phyloP scores from a whole-genome alignment of 163 green algal species.

The Volvox carteri region DNA sequence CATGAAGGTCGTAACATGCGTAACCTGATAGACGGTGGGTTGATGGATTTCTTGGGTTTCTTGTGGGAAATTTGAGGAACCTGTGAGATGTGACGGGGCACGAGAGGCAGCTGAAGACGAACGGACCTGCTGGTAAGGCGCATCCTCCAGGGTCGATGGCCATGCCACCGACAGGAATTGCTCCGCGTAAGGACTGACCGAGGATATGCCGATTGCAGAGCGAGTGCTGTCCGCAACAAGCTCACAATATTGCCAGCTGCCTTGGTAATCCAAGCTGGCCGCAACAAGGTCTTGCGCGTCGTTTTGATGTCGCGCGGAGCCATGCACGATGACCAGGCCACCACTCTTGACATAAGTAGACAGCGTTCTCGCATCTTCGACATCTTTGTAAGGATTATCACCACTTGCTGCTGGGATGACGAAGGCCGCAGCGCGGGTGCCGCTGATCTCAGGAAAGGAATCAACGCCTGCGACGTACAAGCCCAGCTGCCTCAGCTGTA shows the following conservation, averaged over 20 bases:
- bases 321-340: conserved; percentile 19
- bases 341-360: not conserved
- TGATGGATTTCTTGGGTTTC: no score
- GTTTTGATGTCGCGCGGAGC: not conserved
- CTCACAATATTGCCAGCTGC: not conserved
- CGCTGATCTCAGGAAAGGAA: no score
- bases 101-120: not conserved
- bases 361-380: not conserved
- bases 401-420: not conserved
- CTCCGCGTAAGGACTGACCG: not conserved
- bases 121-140: not conserved
- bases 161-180: not conserved
- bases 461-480: not conserved
- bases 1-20: no score
- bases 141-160: not conserved
- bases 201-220: not conserved
- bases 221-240: not conserved
- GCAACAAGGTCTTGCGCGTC: not conserved
- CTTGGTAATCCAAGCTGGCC: not conserved
- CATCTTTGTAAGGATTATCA: not conserved
- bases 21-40: no score
- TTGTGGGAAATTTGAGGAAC: not conserved
- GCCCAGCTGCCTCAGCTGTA: not conserved
- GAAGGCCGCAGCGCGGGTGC: not conserved
- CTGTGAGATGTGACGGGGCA: not conserved